Percentiles rank a stretch among this genome's conserved stretches.
Evolutionary conservation across 2,329 filamentous ascomycete species (phyloP).

Genomic region (Penicillium brevicompactum): DNA sequence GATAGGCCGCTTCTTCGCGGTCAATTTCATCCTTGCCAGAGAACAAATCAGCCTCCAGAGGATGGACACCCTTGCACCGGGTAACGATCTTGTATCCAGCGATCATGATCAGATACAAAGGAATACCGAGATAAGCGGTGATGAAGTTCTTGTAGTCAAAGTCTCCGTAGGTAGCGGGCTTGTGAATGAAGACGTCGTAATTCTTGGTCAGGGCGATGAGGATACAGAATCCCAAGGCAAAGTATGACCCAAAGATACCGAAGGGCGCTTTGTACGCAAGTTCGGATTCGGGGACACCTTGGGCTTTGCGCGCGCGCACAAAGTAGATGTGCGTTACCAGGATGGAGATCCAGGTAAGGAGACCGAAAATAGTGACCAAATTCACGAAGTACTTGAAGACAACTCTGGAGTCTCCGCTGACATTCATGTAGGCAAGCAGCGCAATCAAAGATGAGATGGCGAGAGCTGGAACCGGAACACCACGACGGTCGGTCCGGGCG

Average conservation of each 20-base stretch:
- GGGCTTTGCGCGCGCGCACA: constrained; percentile 63
- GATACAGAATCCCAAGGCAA: constrained; percentile 69
- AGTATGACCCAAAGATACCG: constrained; percentile 69
- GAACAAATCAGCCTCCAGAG: constrained; percentile 68
- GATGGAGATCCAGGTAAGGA: constrained; percentile 69
- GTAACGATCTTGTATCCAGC: constrained; percentile 66
- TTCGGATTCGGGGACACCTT: constrained; percentile 57
- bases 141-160: constrained; percentile 78
- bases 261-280: constrained; percentile 71
- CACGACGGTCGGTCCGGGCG: constrained; percentile 68
- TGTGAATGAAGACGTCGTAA: constrained; percentile 68
- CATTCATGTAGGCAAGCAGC: constrained; percentile 70
- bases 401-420: constrained; percentile 56
- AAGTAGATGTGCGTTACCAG: constrained; percentile 69
- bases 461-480: constrained; percentile 70
- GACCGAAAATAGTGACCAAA: constrained; percentile 67
- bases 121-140: constrained; percentile 76
- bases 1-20: constrained; percentile 69
- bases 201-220: constrained; percentile 82
- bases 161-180: constrained; percentile 46
- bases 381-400: constrained; percentile 70
- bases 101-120: constrained; percentile 70
- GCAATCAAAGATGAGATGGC: constrained; percentile 62
- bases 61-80: constrained; percentile 57
- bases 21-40: constrained; percentile 74